Percentiles rank a stretch among this genome's conserved stretches.
phyloP scores from a whole-genome alignment of 768 basidiomycete genomes.

The Brasilioporus rufonigricans region DNA sequence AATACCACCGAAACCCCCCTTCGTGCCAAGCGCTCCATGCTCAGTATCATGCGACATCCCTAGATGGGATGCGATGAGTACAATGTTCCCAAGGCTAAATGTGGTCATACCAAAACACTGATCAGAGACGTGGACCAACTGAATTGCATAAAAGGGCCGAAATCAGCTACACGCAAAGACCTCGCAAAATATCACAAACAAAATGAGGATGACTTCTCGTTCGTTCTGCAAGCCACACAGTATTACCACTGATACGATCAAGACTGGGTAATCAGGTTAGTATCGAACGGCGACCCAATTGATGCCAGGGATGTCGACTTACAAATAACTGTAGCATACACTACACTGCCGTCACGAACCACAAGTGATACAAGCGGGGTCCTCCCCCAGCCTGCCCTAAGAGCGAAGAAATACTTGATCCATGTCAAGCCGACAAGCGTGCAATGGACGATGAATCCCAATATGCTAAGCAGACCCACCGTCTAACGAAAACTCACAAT shows the following conservation, averaged over 20 bases:
- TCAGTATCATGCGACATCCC: constrained; percentile 27
- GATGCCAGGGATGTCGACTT: background rate
- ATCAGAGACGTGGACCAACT: constrained; percentile 16
- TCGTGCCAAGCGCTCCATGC: constrained; percentile 22
- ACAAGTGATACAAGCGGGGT: constrained; percentile 21
- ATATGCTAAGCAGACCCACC: constrained; percentile 1
- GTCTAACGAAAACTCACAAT: background rate
- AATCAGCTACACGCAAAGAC: constrained; percentile 1
- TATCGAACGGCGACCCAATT: background rate
- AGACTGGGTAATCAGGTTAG: constrained; percentile 1
- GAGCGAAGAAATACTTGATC: constrained; percentile 18
- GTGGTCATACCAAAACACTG: constrained; percentile 12
- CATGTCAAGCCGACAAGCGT: constrained; percentile 13
- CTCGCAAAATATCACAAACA: constrained; percentile 4
- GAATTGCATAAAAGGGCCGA: background rate
- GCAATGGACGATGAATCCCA: constrained; percentile 16
- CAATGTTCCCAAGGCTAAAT: background rate
- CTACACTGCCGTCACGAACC: constrained; percentile 15
- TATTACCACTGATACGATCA: constrained; percentile 1
- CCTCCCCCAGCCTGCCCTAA: constrained; percentile 16
- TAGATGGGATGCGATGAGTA: background rate
- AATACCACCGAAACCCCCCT: background rate
- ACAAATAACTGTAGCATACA: constrained; percentile 9
- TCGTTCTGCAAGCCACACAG: background rate
- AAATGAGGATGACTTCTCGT: background rate